Evolutionary conservation across 208 protist genomes (phyloP).

Genomic region (Vickermania ingenoplastis): DNA sequence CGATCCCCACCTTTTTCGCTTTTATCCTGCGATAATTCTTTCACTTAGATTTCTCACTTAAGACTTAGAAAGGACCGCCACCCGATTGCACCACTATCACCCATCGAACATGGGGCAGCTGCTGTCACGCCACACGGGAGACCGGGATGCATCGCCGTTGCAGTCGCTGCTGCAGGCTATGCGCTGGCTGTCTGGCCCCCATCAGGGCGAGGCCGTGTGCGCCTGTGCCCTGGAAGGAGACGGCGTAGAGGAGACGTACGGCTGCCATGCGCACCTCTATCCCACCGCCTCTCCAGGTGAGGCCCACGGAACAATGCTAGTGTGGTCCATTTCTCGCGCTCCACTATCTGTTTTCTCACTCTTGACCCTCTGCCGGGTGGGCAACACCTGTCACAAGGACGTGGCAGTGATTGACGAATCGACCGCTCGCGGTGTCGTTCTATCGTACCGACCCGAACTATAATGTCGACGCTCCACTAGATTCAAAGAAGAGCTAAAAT

Average conservation of each 20-base stretch:
- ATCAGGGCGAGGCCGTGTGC: no score
- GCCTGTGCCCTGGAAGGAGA: conserved; percentile 23
- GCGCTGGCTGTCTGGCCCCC: no score
- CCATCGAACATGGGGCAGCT: no score
- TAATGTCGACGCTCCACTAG: conserved; percentile 24
- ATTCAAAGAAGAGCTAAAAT: conserved; percentile 15
- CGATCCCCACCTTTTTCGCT: no score
- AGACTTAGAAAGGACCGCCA: no score
- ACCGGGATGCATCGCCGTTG: no score
- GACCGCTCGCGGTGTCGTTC: not conserved
- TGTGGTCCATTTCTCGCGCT: conserved; percentile 29
- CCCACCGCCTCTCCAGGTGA: conserved; percentile 18
- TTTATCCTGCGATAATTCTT: no score
- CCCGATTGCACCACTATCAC: no score
- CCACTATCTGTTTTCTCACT: conserved; percentile 21
- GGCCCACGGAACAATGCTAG: conserved; percentile 58
- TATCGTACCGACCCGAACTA: not conserved
- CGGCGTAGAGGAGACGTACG: conserved; percentile 36
- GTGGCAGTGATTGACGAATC: conserved; percentile 25
- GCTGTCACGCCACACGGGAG: no score
- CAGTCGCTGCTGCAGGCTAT: no score
- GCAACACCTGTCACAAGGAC: conserved; percentile 68
- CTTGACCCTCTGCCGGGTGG: conserved; percentile 55
- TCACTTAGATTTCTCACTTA: no score
- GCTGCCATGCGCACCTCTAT: conserved; percentile 68